Base-by-base conservation (phyloP, 345 rosid genomes). In the Gossypium rotundifolium region DNA sequence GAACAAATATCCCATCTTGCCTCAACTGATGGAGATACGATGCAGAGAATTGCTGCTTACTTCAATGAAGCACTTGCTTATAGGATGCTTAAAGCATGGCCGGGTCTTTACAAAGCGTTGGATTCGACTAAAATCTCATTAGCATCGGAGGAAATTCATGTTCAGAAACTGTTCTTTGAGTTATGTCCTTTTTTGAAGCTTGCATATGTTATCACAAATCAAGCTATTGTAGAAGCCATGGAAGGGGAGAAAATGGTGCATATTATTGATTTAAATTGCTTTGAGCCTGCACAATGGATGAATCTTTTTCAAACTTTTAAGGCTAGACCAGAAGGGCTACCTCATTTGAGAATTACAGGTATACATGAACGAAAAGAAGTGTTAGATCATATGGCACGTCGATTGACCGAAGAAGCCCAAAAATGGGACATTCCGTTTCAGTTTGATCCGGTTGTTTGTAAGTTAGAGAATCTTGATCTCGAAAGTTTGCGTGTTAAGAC, bases 221-320 rank as follows among this genome's bases (percentile, higher is more conserved):
- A 88, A 70, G 90, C 94, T 48, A 88, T 90, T 72, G 59, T 87
- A 25, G 94, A 90, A 65, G 87, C 92, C 1, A 88, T 90, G 90
- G 90, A 87, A 72, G 89, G 87, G 72, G 94, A 90, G 77, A 90
- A 81, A 84, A 80, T 88, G 88, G 83, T 90, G 45, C 94, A 90
- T 72, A 88, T 90, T 20, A 86, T 90, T 42, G 94, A 90, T 81
- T 81, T 90, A 9, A 73, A 87, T 75, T 77, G 88, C 11, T 84
- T 67, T 53, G 92, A 88, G 81, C 94, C 94, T 77, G 92, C 90
- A 1, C 92, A 88, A 73, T 90, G 94, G 92, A 83, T 90, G 44
- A 84, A 90, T 78, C 88, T 88, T 73, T 83, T 90, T 61, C 90
- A 84, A 75, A 83, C 84, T 14, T 75, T 90, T 65, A 79, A 88